Conservation (phyloP, 2,329 filamentous ascomycete genomes). For the Coniochaeta hoffmannii region DNA sequence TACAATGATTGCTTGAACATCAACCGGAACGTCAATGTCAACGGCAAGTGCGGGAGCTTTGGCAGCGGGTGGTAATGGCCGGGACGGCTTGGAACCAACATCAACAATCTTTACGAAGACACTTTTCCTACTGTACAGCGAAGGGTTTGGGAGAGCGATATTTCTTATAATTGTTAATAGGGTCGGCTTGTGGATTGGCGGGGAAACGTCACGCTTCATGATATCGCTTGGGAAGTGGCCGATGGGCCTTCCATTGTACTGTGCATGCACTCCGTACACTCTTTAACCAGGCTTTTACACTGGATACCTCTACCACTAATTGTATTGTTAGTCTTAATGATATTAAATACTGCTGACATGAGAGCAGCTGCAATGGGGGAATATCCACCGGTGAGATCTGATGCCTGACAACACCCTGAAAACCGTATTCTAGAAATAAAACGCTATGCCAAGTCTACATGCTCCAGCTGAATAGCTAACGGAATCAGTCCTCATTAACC, state of each 20-base stretch:
- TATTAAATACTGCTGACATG: neutral
- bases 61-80: conserved; percentile 15
- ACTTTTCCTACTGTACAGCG: neutral
- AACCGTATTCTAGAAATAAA: neutral
- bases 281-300: neutral
- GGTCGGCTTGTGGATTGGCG: neutral
- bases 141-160: neutral
- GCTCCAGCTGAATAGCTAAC: neutral
- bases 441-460: neutral
- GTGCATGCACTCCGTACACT: neutral
- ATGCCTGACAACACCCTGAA: neutral
- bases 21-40: conserved; percentile 30
- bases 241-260: neutral
- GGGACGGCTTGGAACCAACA: no score
- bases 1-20: conserved; percentile 37
- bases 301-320: neutral
- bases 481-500: conserved; percentile 18
- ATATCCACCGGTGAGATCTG: neutral
- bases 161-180: neutral
- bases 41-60: conserved; percentile 32
- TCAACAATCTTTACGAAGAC: no score
- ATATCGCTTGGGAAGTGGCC: neutral
- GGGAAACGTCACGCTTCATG: neutral
- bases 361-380: neutral
- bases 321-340: neutral